Base-by-base conservation (phyloP, 805 yeast genomes). In the Kuraishia piskuri region DNA sequence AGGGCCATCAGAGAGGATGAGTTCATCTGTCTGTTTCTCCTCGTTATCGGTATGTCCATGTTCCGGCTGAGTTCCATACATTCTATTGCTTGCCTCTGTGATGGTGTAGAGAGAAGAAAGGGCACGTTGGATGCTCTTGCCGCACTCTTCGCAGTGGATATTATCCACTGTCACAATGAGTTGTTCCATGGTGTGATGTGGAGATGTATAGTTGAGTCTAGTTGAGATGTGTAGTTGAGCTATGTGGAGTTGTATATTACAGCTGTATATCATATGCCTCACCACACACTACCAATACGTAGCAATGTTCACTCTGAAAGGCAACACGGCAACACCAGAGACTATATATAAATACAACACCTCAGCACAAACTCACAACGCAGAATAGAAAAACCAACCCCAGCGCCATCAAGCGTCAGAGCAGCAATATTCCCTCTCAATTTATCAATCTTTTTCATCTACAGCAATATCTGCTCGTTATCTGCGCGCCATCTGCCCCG, bases 141-240 rank as follows among this genome's bases (percentile, higher is more conserved):
- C 77, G 59, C 88, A 83, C 44, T 76, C 77, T 2, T 67, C 68
- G 60, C 88, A 83, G 61, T 82, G 87, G 44, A 82, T 70, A 56
- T 83, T 82, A 2, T 67, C 69, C 44, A 81, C 57, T 2, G 47
- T 52, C 3, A 63, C 48, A 6, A 55, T 55, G n/a, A 64, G 52
- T 44, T 53, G 58, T 53, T 63, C 66, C 68, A 64, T 64, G 1
- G 8, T 53, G 31, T n/a, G n/a, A n/a, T n/a, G n/a, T n/a, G n/a
- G n/a, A n/a, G n/a, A n/a, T n/a, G n/a, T n/a, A n/a, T n/a, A n/a
- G n/a, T n/a, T n/a, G n/a, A n/a, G n/a, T n/a, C n/a, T n/a, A n/a
- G n/a, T n/a, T n/a, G n/a, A n/a, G n/a, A n/a, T n/a, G n/a, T n/a
- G n/a, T n/a, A n/a, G n/a, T n/a, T n/a, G n/a, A n/a, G n/a, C n/a